Evolutionary conservation across 2,329 filamentous ascomycete species (phyloP), one percentile per base, ranked within the genome.

Genomic region (Fusarium phyllophilum): DNA sequence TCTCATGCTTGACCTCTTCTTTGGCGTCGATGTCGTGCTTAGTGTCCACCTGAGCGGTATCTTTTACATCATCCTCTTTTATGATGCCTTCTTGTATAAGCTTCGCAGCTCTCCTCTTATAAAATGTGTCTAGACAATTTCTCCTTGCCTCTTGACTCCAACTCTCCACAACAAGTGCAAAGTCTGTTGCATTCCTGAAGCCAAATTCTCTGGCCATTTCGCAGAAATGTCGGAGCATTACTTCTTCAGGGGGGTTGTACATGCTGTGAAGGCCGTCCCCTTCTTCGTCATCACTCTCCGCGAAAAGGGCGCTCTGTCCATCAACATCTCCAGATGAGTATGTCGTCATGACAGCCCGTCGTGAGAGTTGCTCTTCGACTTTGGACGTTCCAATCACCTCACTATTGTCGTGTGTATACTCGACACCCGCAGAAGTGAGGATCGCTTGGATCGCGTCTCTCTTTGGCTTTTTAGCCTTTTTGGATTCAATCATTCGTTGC

Each of bases 391-490:
- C 96, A 64, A 99, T 90, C 20, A 99, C 95, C 82, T 99, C 95
- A 3, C 94, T 94, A 80, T 99, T 99, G 77, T 98, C 93, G 79
- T 99, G 96, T 0, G 95, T 97, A 81, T 99, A 99, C 78, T 96
- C 92, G 1, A 99, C 95, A 5, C 96, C 96, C 0, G 94, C 95
- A 13, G 92, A 90, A 6, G 94, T 91, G 3, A 99, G 89, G 70
- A 99, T 98, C 5, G 95, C 96, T 76, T 96, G 93, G 38, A 98
- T 89, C 1, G 94, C 92, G 77, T 98, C 94, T 52, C 88, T 91
- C 75, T 86, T 87, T 8, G 83, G 80, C 57, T 83, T 85, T 33
- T 79, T 80, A 14, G 79, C 77, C 64, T 82, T 85, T 56, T 77
- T 74, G 11, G 80, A 75, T 41, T 83, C 78, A 38, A 81, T 66